phyloP scores from a whole-genome alignment of 2,329 filamentous ascomycete genomes.

The Capronia epimyces region DNA sequence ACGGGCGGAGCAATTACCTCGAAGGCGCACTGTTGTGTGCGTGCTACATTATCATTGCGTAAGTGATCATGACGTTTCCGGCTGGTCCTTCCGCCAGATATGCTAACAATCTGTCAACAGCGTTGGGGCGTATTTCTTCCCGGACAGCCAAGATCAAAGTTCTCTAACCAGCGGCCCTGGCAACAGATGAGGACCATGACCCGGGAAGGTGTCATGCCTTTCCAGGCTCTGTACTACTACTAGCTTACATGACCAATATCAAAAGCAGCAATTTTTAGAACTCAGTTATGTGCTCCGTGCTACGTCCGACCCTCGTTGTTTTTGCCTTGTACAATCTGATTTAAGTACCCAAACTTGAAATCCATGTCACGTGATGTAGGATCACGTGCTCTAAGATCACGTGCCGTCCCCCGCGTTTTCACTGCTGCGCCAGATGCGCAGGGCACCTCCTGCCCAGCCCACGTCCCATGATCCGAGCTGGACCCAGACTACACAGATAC shows the following conservation, averaged over 20 bases:
- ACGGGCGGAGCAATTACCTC: conserved; percentile 55
- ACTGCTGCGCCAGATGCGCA: neutral
- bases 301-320: no score
- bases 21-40: conserved; percentile 57
- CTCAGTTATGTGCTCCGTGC: no score
- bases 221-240: neutral
- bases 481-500: no score
- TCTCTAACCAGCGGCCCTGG: conserved; percentile 20
- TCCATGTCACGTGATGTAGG: no score
- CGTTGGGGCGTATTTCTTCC: conserved; percentile 37
- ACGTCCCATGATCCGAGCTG: neutral
- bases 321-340: no score
- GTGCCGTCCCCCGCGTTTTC: neutral
- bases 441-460: neutral
- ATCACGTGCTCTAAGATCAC: no score
- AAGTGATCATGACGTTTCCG: neutral
- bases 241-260: no score
- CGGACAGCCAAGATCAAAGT: conserved; percentile 26
- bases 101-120: neutral
- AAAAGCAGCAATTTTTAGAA: no score
- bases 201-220: neutral
- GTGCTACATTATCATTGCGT: conserved; percentile 57
- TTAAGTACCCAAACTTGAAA: no score
- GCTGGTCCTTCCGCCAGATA: neutral
- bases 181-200: neutral